Conservation (phyloP, 768 basidiomycete genomes). For the Boletus rufocinnamomeus region DNA sequence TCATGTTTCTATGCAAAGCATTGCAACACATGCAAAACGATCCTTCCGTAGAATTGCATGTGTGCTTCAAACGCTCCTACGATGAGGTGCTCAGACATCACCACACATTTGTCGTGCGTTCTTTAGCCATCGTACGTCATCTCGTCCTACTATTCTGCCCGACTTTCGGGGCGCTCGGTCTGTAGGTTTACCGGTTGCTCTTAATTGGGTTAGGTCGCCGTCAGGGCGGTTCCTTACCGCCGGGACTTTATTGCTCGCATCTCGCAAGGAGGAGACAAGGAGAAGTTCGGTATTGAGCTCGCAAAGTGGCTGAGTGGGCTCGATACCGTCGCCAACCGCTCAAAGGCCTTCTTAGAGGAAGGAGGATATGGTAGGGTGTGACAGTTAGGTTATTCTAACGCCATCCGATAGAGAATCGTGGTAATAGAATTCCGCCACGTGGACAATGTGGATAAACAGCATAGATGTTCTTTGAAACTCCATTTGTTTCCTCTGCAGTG, state of each 20-base stretch:
- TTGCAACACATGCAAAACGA: constrained; percentile 66
- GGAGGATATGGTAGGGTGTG: constrained; percentile 60
- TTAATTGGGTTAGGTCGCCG: constrained; percentile 47
- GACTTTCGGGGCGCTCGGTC: not conserved
- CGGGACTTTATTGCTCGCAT: constrained; percentile 63
- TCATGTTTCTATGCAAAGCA: constrained; percentile 67
- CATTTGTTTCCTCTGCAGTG: constrained; percentile 2
- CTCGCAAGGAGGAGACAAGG: constrained; percentile 60
- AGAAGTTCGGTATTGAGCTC: constrained; percentile 60
- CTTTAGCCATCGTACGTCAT: constrained; percentile 38
- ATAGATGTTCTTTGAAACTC: not conserved
- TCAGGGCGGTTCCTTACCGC: constrained; percentile 63
- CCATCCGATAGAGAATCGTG: constrained; percentile 24
- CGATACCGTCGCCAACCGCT: constrained; percentile 52
- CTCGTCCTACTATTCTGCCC: not conserved
- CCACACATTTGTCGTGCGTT: constrained; percentile 66
- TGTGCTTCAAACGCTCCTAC: constrained; percentile 72
- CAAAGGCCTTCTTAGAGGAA: constrained; percentile 56
- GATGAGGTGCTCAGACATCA: constrained; percentile 67
- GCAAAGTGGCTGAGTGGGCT: constrained; percentile 63
- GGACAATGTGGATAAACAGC: constrained; percentile 5
- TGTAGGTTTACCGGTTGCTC: not conserved
- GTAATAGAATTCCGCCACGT: constrained; percentile 23
- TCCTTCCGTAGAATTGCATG: constrained; percentile 51
- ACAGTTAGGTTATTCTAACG: constrained; percentile 9